Evolutionary conservation across 495 filamentous ascomycete genomes (phyloP).

Genomic region (Durotheca rogersii): DNA sequence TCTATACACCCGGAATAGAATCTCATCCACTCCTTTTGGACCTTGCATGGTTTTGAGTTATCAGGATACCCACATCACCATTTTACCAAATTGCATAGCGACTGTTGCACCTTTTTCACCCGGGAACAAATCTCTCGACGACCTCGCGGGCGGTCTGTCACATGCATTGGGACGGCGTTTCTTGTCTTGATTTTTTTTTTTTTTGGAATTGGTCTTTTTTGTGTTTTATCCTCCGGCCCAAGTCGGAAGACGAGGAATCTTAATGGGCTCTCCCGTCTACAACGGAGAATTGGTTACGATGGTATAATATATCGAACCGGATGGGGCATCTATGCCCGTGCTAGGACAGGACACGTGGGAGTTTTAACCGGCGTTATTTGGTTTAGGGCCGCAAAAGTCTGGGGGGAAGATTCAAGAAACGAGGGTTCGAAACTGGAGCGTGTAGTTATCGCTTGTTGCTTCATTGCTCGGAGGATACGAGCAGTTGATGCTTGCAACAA

Average conservation of each 20-base stretch:
- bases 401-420: constrained; percentile 14
- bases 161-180: constrained; percentile 39
- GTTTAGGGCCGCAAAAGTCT: constrained; percentile 7
- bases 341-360: constrained; percentile 23
- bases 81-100: constrained; percentile 55
- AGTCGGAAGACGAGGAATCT: constrained; percentile 16
- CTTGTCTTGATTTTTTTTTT: constrained; percentile 18
- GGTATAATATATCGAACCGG: constrained; percentile 14
- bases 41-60: constrained; percentile 36
- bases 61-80: constrained; percentile 38
- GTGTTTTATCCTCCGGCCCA: constrained; percentile 6
- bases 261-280: constrained; percentile 6
- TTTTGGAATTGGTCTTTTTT: constrained; percentile 7
- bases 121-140: constrained; percentile 29
- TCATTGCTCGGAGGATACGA: constrained; percentile 24
- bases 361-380: constrained; percentile 25
- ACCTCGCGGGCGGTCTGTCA: constrained; percentile 33
- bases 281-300: constrained; percentile 6
- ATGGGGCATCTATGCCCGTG: constrained; percentile 9
- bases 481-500: constrained; percentile 24
- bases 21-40: constrained; percentile 37
- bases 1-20: constrained; percentile 35
- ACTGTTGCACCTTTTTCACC: constrained; percentile 43
- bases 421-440: constrained; percentile 17
- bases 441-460: constrained; percentile 34